A percentile compares a stretch with the other conserved stretches of the same genome.
Evolutionary conservation across 352 stramenopile species (phyloP).

Genomic region (Phytophthora sansomeana): DNA sequence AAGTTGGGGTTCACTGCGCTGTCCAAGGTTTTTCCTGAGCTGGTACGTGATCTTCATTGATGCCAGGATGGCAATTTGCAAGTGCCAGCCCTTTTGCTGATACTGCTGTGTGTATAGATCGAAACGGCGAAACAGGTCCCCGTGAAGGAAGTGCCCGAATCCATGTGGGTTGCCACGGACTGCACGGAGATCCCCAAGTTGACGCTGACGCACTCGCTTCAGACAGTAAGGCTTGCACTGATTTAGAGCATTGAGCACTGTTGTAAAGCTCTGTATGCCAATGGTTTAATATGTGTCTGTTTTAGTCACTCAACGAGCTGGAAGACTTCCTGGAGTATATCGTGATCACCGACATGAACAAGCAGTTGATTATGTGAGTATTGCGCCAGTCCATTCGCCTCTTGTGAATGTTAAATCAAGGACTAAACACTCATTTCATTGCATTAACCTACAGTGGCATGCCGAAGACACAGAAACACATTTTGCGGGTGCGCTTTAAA

Average conservation of each 20-base stretch:
- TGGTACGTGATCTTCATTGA: slow-evolving; percentile 43
- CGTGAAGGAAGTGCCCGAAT: slow-evolving; percentile 62
- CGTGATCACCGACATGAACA: slow-evolving; percentile 84
- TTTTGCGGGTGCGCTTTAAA: slow-evolving; percentile 76
- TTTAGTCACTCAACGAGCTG: slow-evolving; percentile 66
- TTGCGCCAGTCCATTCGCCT: slow-evolving; percentile 1
- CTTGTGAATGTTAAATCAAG: neutral
- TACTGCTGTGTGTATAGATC: slow-evolving; percentile 43
- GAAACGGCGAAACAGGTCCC: slow-evolving; percentile 68
- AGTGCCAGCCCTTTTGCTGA: neutral
- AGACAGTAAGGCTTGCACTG: slow-evolving; percentile 39
- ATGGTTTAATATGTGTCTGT: neutral
- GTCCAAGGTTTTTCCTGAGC: slow-evolving; percentile 74
- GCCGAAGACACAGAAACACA: slow-evolving; percentile 62
- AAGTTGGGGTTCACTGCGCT: slow-evolving; percentile 75
- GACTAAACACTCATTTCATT: neutral
- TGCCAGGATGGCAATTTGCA: neutral
- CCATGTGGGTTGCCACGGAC: slow-evolving; percentile 74
- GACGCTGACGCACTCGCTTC: slow-evolving; percentile 59
- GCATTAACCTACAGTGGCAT: slow-evolving; percentile 53
- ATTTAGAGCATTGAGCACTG: no score
- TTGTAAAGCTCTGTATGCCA: neutral
- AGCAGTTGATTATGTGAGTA: slow-evolving; percentile 63
- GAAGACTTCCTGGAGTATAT: slow-evolving; percentile 79
- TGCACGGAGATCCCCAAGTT: slow-evolving; percentile 69